phyloP scores from a whole-genome alignment of 129 eudicot species.

The Oenanthe sinensis region DNA sequence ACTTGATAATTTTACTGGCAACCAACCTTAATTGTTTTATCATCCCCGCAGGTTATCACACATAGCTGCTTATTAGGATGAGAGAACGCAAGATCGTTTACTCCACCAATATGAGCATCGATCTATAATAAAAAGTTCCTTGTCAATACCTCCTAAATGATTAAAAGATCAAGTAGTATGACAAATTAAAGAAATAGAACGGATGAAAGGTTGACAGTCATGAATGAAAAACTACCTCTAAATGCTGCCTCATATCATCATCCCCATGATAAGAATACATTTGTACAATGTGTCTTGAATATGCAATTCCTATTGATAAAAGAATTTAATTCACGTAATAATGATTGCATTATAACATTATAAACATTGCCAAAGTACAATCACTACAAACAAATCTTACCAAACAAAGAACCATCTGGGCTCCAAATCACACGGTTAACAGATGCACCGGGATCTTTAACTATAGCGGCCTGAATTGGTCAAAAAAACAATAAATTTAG shows the following conservation, averaged over 20 bases:
- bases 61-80: constrained; percentile 86
- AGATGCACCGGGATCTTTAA: constrained; percentile 61
- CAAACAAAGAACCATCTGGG: constrained; percentile 65
- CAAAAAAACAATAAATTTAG: constrained; percentile 2
- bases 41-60: constrained; percentile 89
- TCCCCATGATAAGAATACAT: constrained; percentile 71
- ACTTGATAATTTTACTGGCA: background rate
- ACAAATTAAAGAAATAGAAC: background rate
- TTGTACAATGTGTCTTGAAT: constrained; percentile 80
- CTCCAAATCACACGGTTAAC: constrained; percentile 86
- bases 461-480: constrained; percentile 50
- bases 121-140: constrained; percentile 30
- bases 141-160: background rate
- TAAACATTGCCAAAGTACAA: background rate
- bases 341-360: background rate
- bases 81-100: constrained; percentile 86
- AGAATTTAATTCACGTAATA: background rate
- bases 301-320: constrained; percentile 66
- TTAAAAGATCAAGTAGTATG: background rate
- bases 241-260: constrained; percentile 63
- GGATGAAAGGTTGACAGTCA: background rate
- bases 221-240: constrained; percentile 42
- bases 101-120: constrained; percentile 94
- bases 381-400: constrained; percentile 22
- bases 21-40: constrained; percentile 72